A percentile compares a stretch with the other conserved stretches of the same genome.
Conservation (phyloP, 208 protist species). For the Balamuthia mandrillaris region DNA sequence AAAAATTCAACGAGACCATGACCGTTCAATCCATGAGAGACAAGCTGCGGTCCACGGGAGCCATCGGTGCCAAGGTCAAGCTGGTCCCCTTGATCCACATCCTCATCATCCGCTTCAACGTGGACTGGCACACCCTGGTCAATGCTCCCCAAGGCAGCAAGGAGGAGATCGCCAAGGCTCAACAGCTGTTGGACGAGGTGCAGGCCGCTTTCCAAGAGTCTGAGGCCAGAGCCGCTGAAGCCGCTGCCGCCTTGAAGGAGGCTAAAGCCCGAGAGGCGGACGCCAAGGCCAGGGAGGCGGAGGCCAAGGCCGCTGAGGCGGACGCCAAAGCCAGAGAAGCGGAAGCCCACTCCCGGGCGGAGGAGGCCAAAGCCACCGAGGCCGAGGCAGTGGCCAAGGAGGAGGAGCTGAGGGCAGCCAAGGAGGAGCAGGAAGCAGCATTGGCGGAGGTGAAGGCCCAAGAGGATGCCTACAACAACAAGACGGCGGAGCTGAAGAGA, state of each 20-base stretch:
- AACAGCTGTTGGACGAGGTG: neutral
- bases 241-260: neutral
- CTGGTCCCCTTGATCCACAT: conserved; percentile 9
- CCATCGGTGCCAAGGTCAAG: neutral
- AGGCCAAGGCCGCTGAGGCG: neutral
- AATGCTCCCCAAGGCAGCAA: conserved; percentile 31
- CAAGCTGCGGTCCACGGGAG: neutral
- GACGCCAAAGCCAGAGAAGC: neutral
- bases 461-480: neutral
- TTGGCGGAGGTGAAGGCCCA: conserved; percentile 32
- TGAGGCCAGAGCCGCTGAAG: neutral
- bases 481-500: conserved; percentile 27
- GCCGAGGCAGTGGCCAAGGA: neutral
- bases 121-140: neutral
- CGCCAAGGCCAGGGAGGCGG: neutral
- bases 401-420: conserved; percentile 20
- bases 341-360: neutral
- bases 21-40: neutral
- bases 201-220: neutral
- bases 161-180: conserved; percentile 47
- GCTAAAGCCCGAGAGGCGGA: neutral
- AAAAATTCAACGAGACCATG: neutral
- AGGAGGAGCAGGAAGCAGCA: conserved; percentile 34
- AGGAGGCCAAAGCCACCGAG: neutral
- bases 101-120: conserved; percentile 42